Conservation (phyloP, 2,329 filamentous ascomycete species). For the Cyphellophora attinorum region DNA sequence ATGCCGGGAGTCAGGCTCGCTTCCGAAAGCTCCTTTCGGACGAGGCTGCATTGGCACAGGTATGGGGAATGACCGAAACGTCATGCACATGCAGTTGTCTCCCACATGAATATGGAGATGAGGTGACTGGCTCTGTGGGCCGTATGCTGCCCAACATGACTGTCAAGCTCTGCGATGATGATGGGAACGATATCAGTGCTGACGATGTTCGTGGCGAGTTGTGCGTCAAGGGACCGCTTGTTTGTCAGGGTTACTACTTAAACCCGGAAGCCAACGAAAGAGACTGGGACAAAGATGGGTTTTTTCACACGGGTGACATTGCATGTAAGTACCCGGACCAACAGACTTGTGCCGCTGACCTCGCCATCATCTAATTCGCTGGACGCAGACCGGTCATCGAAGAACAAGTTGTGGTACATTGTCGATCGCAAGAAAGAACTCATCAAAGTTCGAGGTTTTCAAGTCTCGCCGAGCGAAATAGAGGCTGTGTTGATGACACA, state of each 20-base stretch:
- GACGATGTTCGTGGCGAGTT: conserved; percentile 40
- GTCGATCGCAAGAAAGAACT: conserved; percentile 15
- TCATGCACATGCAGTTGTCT: conserved; percentile 10
- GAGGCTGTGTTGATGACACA: conserved; percentile 37
- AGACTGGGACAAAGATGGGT: conserved; percentile 28
- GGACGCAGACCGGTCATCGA: too few species aligned
- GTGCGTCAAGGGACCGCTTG: conserved; percentile 38
- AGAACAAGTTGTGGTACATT: conserved; percentile 9
- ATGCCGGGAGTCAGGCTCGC: conserved; percentile 28
- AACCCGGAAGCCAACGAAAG: conserved; percentile 25
- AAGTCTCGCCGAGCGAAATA: conserved; percentile 43
- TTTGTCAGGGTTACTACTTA: conserved; percentile 45
- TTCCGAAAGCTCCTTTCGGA: conserved; percentile 32
- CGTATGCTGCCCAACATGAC: conserved; percentile 10
- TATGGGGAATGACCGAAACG: conserved; percentile 49
- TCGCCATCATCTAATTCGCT: too few species aligned
- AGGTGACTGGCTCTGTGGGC: conserved; percentile 22
- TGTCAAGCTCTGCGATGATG: conserved; percentile 42
- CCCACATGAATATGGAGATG: conserved; percentile 8
- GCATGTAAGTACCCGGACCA: conserved; percentile 38
- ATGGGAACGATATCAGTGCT: conserved; percentile 43
- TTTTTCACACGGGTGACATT: conserved; percentile 46
- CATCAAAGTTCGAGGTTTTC: conserved; percentile 28
- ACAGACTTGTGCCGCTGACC: too few species aligned
- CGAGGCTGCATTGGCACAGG: conserved; percentile 34